Evolutionary conservation across 768 basidiomycete species (phyloP), one percentile per base, ranked within the genome.

Genomic region (Trametes maxima): DNA sequence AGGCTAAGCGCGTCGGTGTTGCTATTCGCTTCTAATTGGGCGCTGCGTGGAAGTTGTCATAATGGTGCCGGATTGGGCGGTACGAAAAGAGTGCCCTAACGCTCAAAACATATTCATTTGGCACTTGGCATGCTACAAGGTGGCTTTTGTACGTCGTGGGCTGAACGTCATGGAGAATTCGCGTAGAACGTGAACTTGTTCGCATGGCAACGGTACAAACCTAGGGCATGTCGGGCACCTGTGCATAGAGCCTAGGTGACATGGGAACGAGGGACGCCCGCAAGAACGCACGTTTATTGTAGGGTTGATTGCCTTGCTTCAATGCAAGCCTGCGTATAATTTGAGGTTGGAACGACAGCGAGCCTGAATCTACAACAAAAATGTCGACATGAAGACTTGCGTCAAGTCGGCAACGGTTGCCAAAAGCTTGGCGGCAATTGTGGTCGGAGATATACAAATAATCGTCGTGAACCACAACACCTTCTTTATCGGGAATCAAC

Each of bases 381-480:
- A 3, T 33, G 28, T 33, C 28, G 28, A 33, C 28, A 3, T 33
- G 28, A 42, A 14, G 40, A 11, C 13, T 42, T 42, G 40, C 12
- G n/a, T 42, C 14, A 19, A 19, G 28, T 33, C 40, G 21, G 12
- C 14, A 52, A 10, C 21, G 16, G 42, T 54, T 54, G 16, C 13
- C 22, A 10, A 19, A 14, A 21, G 25, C 21, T 40, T 14, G 19
- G 46, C 53, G 47, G 35, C 51, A 21, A 53, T 54, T 54, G 59
- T 60, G 57, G 57, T 54, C 45, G n/a, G 45, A 36, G 21, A 52
- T 25, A 24, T 16, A n/a, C n/a, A n/a, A n/a, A n/a, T n/a, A n/a
- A 37, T 21, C 22, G 21, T 44, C 17, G 11, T 22, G 10, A 54
- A 60, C 59, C 59, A 60, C 59, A 42, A 53, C 44, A n/a, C 51